A percentile compares a stretch with the other conserved stretches of the same genome.
These are phyloP conservation scores for Fusarium cyanostomum DNA, from an alignment of 2,329 filamentous ascomycete genomes.

Conservation along the genomic window DNA sequence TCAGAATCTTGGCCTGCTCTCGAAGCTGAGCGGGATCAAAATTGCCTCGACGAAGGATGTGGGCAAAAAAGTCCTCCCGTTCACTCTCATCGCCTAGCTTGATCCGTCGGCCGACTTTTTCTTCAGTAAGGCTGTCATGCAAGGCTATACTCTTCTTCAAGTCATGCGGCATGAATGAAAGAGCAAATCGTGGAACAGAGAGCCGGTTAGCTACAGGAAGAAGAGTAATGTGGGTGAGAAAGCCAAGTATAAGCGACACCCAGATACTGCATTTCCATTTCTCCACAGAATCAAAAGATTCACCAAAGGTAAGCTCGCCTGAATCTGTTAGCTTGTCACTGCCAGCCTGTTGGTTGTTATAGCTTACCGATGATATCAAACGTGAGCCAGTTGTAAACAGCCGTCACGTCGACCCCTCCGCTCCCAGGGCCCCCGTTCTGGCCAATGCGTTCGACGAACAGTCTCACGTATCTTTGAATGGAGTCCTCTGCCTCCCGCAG, in stretches of 20 bases:
- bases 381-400: conserved; percentile 20
- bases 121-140: conserved; percentile 1
- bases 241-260: conserved; percentile 6
- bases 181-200: background rate
- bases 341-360: rapidly evolving
- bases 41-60: conserved; percentile 2
- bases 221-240: background rate
- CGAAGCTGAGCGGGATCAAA: conserved; percentile 2
- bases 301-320: conserved; percentile 25
- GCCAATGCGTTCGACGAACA: conserved; percentile 7
- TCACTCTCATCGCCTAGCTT: background rate
- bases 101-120: conserved; percentile 9
- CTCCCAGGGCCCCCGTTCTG: background rate
- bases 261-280: conserved; percentile 9
- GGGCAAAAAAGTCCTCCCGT: conserved; percentile 23
- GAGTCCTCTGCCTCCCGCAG: conserved; percentile 12
- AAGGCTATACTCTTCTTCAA: background rate
- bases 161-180: background rate
- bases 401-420: background rate
- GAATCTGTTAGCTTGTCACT: rapidly evolving
- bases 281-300: conserved; percentile 22
- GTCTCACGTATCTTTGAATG: background rate
- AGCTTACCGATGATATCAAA: conserved; percentile 28
- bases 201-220: conserved; percentile 9
- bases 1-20: conserved; percentile 27